phyloP scores from a whole-genome alignment of 1,139 yeast species.

The Pneumocystis oryctolagi region DNA sequence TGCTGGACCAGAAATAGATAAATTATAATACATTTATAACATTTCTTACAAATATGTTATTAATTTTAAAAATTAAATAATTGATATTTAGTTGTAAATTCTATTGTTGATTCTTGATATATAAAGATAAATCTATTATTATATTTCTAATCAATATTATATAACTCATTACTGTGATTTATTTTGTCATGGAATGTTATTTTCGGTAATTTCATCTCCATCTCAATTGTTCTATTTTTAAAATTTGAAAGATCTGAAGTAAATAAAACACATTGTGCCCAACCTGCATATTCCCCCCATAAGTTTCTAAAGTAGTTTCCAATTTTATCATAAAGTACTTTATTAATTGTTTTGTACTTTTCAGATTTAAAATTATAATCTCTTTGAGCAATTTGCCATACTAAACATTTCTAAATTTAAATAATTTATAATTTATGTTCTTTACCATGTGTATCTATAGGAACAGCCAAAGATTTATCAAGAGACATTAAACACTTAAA shows the following conservation, averaged over 20 bases:
- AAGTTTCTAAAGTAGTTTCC: constrained; percentile 45
- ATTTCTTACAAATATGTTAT: constrained; percentile 18
- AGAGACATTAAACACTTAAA: constrained; percentile 62
- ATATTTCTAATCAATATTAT: constrained; percentile 41
- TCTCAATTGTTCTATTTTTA: constrained; percentile 6
- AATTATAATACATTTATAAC: background rate
- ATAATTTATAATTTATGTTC: constrained; percentile 2
- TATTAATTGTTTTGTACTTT: constrained; percentile 35
- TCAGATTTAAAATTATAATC: constrained; percentile 46
- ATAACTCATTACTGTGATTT: constrained; percentile 52
- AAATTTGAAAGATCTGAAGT: constrained; percentile 49
- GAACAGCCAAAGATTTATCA: constrained; percentile 77
- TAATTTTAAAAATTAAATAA: constrained; percentile 12
- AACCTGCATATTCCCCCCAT: constrained; percentile 91
- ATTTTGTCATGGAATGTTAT: constrained; percentile 57
- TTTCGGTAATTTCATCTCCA: constrained; percentile 36
- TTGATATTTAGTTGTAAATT: constrained; percentile 39
- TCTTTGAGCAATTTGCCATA: constrained; percentile 56
- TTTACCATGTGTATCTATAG: constrained; percentile 94
- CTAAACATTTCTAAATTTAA: background rate
- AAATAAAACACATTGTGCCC: constrained; percentile 92
- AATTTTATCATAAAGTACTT: constrained; percentile 47
- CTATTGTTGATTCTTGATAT: constrained; percentile 59
- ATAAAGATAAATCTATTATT: constrained; percentile 55
- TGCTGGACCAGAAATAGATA: constrained; percentile 13